Base-by-base conservation (phyloP, 768 basidiomycete species). In the Collybia nuda region DNA sequence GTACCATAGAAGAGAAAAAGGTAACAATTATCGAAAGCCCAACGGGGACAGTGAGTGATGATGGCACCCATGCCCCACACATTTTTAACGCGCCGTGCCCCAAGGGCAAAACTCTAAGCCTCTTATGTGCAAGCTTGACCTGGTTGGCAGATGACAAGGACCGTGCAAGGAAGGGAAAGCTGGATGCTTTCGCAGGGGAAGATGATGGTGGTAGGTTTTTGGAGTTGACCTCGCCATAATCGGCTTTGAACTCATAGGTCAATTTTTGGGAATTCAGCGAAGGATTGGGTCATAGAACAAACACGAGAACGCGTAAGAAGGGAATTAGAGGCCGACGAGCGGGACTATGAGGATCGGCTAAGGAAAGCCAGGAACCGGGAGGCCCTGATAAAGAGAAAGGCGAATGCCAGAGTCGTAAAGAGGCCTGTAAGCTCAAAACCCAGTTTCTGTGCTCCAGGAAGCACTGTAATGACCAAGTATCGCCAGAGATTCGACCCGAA, bases 21-120 rank as follows among this genome's bases (percentile, higher is more conserved):
- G 80, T 97, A 15, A 81, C 92, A 1, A 86, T 98, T 43, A 78
- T 95, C 24, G 92, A 94, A 66, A 90, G 88, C 56, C 93, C 93
- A 0, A 94, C 93, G 0, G 93, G 92, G 58, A 94, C 92, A 21
- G 92, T 91, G 51, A 65, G 80, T 38, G 29, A 9, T 44, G 19
- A 9, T 6, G 36, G 3, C 35, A 48, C 18, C 2, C 32, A 14
- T 17, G 22, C 50, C 48, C 5, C 24, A 19, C 17, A 21, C 39
- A 6, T 40, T 26, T 29, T 24, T 51, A 18, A 26, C 2, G 32
- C 17, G 8, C 22, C 3, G 6, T 18, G 7, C 32, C n/a, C 9
- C 32, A 32, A 94, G 92, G 93, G 93, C 22, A 96, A 96, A 67
- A 93, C 93, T 0, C 68, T 93, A 28, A 90, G 85, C 60, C 73